These are phyloP conservation scores for Claviceps fusiformis DNA, from an alignment of 2,329 filamentous ascomycete species.

Conservation along the genomic window DNA sequence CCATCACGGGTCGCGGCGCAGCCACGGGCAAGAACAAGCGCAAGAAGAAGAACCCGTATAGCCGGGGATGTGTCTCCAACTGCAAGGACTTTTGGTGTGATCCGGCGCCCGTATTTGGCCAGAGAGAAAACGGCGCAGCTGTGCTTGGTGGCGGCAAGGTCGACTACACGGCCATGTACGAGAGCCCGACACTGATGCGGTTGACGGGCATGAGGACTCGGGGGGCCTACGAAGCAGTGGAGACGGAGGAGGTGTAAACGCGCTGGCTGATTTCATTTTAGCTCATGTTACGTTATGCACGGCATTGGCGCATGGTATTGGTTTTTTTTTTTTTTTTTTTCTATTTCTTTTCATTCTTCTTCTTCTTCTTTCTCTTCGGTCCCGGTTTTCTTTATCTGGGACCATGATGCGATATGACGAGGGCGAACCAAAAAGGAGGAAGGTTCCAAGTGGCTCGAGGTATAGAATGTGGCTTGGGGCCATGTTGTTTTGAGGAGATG, in stretches of 20 bases:
- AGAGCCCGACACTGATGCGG: slow-evolving; percentile 61
- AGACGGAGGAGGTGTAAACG: slow-evolving; percentile 33
- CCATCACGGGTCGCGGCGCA: slow-evolving; percentile 70
- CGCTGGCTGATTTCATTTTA: not conserved
- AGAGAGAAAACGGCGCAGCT: slow-evolving; percentile 58
- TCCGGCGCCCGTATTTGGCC: slow-evolving; percentile 65
- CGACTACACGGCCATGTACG: slow-evolving; percentile 84
- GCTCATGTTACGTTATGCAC: not conserved
- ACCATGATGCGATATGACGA: not conserved
- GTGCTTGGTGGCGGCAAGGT: slow-evolving; percentile 65
- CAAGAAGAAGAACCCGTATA: slow-evolving; percentile 67
- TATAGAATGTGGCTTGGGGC: not conserved
- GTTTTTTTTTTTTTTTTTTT: not conserved
- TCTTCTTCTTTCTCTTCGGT: not conserved
- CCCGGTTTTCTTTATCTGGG: not conserved
- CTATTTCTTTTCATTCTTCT: not conserved
- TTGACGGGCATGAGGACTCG: slow-evolving; percentile 32
- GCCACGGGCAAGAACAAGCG: slow-evolving; percentile 41
- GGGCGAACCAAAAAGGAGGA: too few relatives aligned
- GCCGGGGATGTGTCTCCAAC: slow-evolving; percentile 68
- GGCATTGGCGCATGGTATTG: not conserved
- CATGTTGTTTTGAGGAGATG: not conserved
- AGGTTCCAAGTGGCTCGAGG: not conserved
- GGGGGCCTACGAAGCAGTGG: slow-evolving; percentile 51
- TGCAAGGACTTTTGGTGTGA: slow-evolving; percentile 97